Percentiles rank a stretch among this genome's conserved stretches.
Evolutionary conservation across 2,329 filamentous ascomycete genomes (phyloP).

Genomic region (Epichloe coenophiala): DNA sequence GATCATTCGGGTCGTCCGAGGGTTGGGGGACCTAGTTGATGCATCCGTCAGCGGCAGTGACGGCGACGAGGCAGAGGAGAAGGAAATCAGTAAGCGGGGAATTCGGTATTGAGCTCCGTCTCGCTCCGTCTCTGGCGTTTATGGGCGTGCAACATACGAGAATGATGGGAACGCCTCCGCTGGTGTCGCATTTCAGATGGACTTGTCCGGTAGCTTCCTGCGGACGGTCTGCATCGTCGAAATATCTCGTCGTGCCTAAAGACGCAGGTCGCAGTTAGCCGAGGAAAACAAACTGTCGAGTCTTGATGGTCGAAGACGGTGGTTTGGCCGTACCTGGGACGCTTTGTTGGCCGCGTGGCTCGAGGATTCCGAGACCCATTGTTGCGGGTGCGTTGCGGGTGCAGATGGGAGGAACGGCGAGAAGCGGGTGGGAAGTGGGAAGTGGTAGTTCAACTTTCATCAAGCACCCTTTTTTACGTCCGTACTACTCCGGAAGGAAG

Average conservation of each 20-base stretch:
- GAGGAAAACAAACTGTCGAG: neutral
- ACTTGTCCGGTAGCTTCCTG: conserved; percentile 27
- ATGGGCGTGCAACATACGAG: conserved; percentile 37
- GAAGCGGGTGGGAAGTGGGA: neutral
- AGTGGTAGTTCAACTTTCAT: neutral
- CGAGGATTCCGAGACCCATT: conserved; percentile 53
- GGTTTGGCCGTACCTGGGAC: conserved; percentile 54
- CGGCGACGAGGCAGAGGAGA: neutral
- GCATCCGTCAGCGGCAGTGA: neutral
- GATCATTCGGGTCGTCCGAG: conserved; percentile 82
- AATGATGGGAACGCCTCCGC: conserved; percentile 55
- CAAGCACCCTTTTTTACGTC: too few relatives aligned
- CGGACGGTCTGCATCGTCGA: conserved; percentile 41
- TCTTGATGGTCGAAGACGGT: too few relatives aligned
- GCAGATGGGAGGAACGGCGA: neutral
- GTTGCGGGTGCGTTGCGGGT: neutral
- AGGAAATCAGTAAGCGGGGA: too few relatives aligned
- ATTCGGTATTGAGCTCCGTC: neutral
- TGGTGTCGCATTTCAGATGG: conserved; percentile 58
- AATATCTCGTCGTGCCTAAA: conserved; percentile 50
- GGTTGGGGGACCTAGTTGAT: conserved; percentile 56
- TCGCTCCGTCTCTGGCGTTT: too few relatives aligned
- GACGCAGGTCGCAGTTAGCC: conserved; percentile 2
- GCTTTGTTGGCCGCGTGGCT: conserved; percentile 50
- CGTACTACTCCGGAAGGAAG: too few relatives aligned